Evolutionary conservation across 805 yeast species (phyloP), one percentile per base, ranked within the genome.

Genomic region (Lipomyces orientalis): DNA sequence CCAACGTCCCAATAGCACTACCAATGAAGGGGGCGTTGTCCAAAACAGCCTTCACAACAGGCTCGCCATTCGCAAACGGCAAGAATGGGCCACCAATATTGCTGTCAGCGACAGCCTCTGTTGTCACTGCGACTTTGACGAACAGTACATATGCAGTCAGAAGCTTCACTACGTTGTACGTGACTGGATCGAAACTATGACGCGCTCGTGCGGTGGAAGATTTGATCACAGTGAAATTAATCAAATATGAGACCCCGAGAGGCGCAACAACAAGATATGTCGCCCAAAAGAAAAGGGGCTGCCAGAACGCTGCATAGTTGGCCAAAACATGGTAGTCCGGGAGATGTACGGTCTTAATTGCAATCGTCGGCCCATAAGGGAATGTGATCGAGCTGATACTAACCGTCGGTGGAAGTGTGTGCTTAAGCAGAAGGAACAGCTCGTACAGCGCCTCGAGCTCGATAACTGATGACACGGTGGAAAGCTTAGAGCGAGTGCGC

Each of bases 31-130:
- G 72, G 22, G 61, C 35, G 56, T 59, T 60, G 14, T 60, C 66
- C n/a, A 71, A 54, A 22, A 58, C 55, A 1, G 55, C 62, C 33
- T 34, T 55, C 31, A 68, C 62, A 14, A 61, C n/a, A n/a, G 56
- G 49, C 16, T 81, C 81, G 64, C 87, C 88, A 5, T 67, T 81
- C 0, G 69, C 65, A 1, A 80, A 82, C 54, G 90, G 87, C 71
- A 77, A 73, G 9, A 72, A 76, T 58, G 74, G 59, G n/a, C 19
- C 61, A 33, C 37, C 34, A n/a, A 61, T 25, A 12, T 34, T 54
- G 56, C 55, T 52, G 10, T 62, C 65, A 9, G 62, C 56, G 35
- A 61, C 65, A 25, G 61, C 46, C 25, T 60, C 70, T 9, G 61
- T 9, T 4, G 63, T 46, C 12, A 33, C 29, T n/a, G 58, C 31